Base-by-base conservation (phyloP, 2,329 filamentous ascomycete genomes). In the Lanzia echinophila region DNA sequence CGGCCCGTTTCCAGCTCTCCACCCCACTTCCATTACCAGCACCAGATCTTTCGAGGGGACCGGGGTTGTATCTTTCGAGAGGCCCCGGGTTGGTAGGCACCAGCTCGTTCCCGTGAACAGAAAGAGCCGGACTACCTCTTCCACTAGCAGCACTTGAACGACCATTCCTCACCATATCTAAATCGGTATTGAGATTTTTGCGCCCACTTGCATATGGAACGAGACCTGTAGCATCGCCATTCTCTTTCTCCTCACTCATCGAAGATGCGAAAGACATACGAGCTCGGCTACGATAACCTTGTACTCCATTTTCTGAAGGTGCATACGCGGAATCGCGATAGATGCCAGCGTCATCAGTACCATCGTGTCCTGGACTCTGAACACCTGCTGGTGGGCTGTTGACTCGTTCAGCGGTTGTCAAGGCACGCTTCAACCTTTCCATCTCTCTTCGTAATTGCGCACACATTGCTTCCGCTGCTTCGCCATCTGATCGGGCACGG, bases 1-100 rank as follows among this genome's bases (percentile, higher is more conserved):
- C 94, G 17, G 94, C 94, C 62, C 94, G 79, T 74, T 91, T 95
- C 94, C 94, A 99, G 69, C 91, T 97, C 73, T 99, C 94, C 17
- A 85, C 83, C 1, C 83, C 83, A 45, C 84, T 80, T 15, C 72
- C 69, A 44, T 62, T 70, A 62, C 60, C 68, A 56, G 55, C 60
- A 28, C 24, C 24, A 28, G 24, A 28, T 28, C 24, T 28, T 28
- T 28, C 24, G 24, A 28, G 24, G 8, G 24, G 24, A 46, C 68
- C 65, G 52, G 65, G 62, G 39, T 67, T 67, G 31, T 71, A 28
- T 28, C 24, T 28, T 28, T 28, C 24, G 24, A 28, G 24, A 28
- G 24, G 24, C 45, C 68, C 65, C 51, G 65, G 62, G 12, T 28
- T 28, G 24, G 24, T 28, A 28, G 24, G 24, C 24, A 28, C 24